Evolutionary conservation across 768 basidiomycete genomes (phyloP), one percentile per base, ranked within the genome.

Genomic region (Omphalotus guepiniiformis): DNA sequence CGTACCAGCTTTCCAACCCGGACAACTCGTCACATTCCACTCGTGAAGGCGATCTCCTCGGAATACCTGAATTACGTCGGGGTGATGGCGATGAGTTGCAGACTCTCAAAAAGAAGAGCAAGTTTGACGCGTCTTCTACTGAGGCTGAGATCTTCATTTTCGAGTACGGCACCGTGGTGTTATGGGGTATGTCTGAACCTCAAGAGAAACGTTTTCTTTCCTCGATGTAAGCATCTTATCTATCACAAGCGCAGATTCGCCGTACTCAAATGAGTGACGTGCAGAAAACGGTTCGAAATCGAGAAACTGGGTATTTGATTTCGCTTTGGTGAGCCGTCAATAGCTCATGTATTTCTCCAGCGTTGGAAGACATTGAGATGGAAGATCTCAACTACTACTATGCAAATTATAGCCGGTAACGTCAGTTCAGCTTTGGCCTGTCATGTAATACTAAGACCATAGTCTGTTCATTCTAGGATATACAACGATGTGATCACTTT

Each of bases 401-500:
- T 61, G 94, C 94, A 6, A 93, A 93, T 58, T 97, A 97, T 62
- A 94, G 92, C 62, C 82, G 94, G 91, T 88, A 62, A 47, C 76
- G 63, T 19, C 28, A 9, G 21, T 25, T 6, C 42, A 48, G 25
- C 48, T 32, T 16, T 45, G 13, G 37, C 28, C 39, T 46, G 43
- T 27, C 32, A 41, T 48, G 2, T 5, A 16, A 8, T 12, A 8
- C 30, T 30, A 34, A 34, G 11, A 11, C 21, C 21, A 39, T 39
- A 19, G 21, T 39, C 50, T 47, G 42, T 7, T 26, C 22, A 39
- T 48, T 29, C 22, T 54, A 83, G 91, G 58, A 96, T 96, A 59
- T 97, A 94, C 67, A 97, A 97, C 69, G 94, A 97, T 66, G 94
- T 97, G 34, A 96, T 97, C 50, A 91, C 94, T 2, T 75, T 96